Evolutionary conservation across 352 stramenopile genomes (phyloP).

Genomic region (Thraustochytrium striatum): DNA sequence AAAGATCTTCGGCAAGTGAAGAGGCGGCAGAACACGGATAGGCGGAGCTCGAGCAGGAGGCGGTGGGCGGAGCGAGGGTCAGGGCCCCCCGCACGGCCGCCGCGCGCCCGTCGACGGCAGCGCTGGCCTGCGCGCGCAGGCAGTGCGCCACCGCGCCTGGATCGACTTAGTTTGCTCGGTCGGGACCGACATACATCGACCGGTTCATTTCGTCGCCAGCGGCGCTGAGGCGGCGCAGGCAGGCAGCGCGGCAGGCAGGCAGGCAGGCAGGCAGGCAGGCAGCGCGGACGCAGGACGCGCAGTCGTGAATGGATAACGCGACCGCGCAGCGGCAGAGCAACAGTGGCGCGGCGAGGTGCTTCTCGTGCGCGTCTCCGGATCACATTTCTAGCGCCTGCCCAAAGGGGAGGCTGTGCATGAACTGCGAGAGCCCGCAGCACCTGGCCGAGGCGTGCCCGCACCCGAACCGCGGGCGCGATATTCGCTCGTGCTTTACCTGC

Average conservation of each 20-base stretch:
- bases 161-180: too few species aligned
- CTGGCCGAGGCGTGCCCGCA: neutral
- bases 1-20: too few species aligned
- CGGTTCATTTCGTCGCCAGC: too few species aligned
- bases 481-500: conserved; percentile 5
- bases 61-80: too few species aligned
- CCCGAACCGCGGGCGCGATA: neutral
- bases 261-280: neutral
- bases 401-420: conserved; percentile 4
- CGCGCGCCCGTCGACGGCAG: too few species aligned
- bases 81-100: too few species aligned
- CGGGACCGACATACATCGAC: too few species aligned
- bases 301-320: neutral
- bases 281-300: neutral
- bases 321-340: neutral
- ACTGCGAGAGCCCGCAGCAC: conserved; percentile 22
- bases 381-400: conserved; percentile 19
- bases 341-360: neutral
- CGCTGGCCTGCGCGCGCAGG: too few species aligned
- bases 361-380: conserved; percentile 15
- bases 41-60: too few species aligned
- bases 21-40: too few species aligned
- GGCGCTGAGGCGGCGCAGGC: too few species aligned
- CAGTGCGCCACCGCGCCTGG: too few species aligned
- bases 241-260: neutral